A percentile compares a stretch with the other conserved stretches of the same genome.
Conservation (phyloP, 1,284 basidiomycete genomes). For the Leccinum pachyderme region DNA sequence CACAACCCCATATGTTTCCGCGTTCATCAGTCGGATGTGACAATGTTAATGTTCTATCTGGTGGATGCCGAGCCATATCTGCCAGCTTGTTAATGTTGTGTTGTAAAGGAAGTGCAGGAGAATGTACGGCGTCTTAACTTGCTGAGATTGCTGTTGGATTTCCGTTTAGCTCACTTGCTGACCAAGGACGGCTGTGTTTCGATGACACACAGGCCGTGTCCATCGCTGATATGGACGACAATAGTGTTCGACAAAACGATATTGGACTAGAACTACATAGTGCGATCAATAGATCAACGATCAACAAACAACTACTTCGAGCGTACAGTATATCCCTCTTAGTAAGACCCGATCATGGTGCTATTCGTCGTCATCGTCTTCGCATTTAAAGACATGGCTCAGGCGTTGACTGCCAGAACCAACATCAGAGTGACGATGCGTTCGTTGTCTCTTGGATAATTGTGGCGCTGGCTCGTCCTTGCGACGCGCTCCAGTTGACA, state of each 20-base stretch:
- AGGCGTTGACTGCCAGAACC: slow-evolving; percentile 8
- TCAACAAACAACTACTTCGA: background rate
- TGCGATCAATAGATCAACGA: slow-evolving; percentile 1
- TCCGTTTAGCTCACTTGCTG: background rate
- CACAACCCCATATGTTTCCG: background rate
- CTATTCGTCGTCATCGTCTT: slow-evolving; percentile 20
- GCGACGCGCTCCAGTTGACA: slow-evolving; percentile 1
- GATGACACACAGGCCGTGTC: background rate
- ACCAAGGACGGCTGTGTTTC: background rate
- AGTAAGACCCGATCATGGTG: background rate
- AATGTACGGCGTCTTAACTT: background rate
- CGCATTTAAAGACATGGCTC: slow-evolving; percentile 2
- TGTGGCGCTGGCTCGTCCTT: slow-evolving; percentile 8
- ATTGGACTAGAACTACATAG: slow-evolving; percentile 11
- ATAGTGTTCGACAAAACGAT: background rate
- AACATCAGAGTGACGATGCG: slow-evolving; percentile 18
- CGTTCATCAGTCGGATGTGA: background rate
- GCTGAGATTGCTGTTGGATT: background rate
- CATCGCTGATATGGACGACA: background rate
- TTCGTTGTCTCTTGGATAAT: slow-evolving; percentile 26
- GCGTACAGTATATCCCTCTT: slow-evolving; percentile 2
- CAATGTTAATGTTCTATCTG: background rate
- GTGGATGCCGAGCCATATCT: background rate
- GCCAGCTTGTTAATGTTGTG: background rate
- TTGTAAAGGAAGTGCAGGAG: no score